Evolutionary conservation across 768 basidiomycete species (phyloP), one percentile per base, ranked within the genome.

Genomic region (Collybia nuda): DNA sequence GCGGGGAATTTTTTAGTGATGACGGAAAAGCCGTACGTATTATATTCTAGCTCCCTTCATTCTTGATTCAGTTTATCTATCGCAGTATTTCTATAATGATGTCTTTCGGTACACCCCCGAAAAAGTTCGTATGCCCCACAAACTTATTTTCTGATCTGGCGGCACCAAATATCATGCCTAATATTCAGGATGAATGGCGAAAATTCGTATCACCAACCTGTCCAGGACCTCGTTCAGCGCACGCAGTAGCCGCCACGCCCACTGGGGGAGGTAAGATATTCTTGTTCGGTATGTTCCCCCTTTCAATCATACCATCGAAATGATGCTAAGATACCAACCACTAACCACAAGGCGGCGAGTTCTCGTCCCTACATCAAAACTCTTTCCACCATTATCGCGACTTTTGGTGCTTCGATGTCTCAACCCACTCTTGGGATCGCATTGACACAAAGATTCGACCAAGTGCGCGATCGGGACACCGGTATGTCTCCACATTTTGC

Each of bases 311-410:
- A 17, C 4, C 15, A 15, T 36, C 32, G 2, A 3, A 18, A 38
- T 24, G 14, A 40, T 47, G 22, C 28, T 49, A 12, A 19, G 23
- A 11, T 36, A 19, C 6, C 12, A 40, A 11, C 8, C 38, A 40
- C n/a, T 26, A 7, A 29, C 17, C 11, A 19, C 22, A 52, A 86
- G 86, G 90, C 22, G 92, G 93, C 11, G 93, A 95, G 65, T 96
- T 89, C 58, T 91, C 90, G 0, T 89, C 88, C 0, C 64, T 91
- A 5, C 77, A 88, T 56, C 92, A 94, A 64, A 93, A 82, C 28
- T 82, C 81, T 0, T 92, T 94, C 65, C 89, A 92, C 54, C 91
- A 94, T 58, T 95, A 92, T 61, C 81, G 90, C 40, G 90, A 94
- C 61, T 85, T 95, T 61, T 94, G 94, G 88, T 78, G 78, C 41